Base-by-base conservation (phyloP, 2,329 filamentous ascomycete species). In the Dissoconium aciculare region DNA sequence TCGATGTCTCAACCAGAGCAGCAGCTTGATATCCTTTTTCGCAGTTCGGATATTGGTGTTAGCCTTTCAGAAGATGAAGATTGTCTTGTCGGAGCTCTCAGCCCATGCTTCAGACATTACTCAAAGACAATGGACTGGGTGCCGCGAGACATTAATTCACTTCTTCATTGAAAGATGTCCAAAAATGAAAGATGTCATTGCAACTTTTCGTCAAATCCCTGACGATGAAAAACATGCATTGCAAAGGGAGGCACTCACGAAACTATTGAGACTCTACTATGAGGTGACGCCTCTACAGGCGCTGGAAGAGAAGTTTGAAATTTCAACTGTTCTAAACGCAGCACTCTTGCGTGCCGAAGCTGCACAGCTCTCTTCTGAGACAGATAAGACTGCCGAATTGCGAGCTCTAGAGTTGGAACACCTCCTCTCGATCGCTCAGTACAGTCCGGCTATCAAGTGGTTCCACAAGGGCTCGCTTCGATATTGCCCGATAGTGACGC, bases 361-460 rank as follows among this genome's bases (percentile, higher is more conserved):
- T 8, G 26, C 30, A 10, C 17, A 27, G 3, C 15, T 11, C 11
- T 5, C 15, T 11, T 17, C 65, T 17, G 55, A 82, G 6, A 70
- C 78, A 26, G 26, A 14, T 6, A 49, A 49, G 25, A 33, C 39
- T 11, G 26, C 30, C 3, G 32, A 39, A 4, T 12, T 34, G n/a
- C 19, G 30, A 4, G 28, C 33, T 11, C 69, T 85, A 46, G 81
- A 92, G 54, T 60, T 94, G 15, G 76, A 84, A 51, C 80, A 87
- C 51, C 62, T 92, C 11, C 70, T 93, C 11, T 68, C 74, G 16
- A 80, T 94, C 50, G 83, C 85, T 3, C 71, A 74, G 39, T 72
- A 76, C 44, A 91, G 84, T 3, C 74, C 80, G 0, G 75, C 76
- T 4, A 89, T 93, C 74, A 74, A 78, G 39, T 95, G 87, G 87